Percentiles rank a stretch among this genome's conserved stretches.
Conservation (phyloP, 139 green algal genomes). For the Chlamydomonas schloesseri region DNA sequence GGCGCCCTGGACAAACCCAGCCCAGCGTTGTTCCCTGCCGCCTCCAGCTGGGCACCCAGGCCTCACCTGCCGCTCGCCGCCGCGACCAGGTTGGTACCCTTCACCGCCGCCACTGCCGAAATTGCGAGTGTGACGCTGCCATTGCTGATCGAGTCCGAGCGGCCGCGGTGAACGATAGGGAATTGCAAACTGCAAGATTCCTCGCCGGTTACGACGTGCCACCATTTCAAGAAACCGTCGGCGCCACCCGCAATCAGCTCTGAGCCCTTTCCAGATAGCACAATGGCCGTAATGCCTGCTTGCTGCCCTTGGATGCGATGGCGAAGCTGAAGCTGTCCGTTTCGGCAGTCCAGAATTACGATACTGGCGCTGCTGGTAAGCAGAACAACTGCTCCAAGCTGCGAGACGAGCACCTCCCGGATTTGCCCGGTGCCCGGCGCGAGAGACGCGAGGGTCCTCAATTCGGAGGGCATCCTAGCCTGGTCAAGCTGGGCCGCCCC, state of each 20-base stretch:
- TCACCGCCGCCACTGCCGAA: conserved; percentile 45
- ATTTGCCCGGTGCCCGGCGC: background rate
- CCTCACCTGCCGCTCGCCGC: conserved; percentile 56
- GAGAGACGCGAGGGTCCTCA: background rate
- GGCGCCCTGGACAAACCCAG: too few relatives aligned
- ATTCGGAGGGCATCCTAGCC: background rate
- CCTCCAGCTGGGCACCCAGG: background rate
- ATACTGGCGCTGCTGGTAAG: background rate
- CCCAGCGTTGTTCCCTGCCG: too few relatives aligned
- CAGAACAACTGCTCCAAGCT: conserved; percentile 14
- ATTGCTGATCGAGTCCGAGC: conserved; percentile 30
- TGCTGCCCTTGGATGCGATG: conserved; percentile 40
- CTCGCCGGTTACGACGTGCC: conserved; percentile 62
- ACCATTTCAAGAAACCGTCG: conserved; percentile 69
- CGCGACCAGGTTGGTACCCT: conserved; percentile 51
- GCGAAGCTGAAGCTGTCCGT: conserved; percentile 22
- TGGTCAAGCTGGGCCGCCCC: too few relatives aligned
- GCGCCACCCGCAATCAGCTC: conserved; percentile 54
- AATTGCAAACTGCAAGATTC: conserved; percentile 59
- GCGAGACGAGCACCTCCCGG: conserved; percentile 28
- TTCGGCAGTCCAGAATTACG: conserved; percentile 25
- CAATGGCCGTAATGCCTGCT: conserved; percentile 53
- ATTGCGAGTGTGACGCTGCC: conserved; percentile 43
- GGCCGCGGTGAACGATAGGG: conserved; percentile 22
- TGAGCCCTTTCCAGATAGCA: conserved; percentile 41